Base-by-base conservation (phyloP, 495 filamentous ascomycete species). In the Paragyromitra xinjiangensis region DNA sequence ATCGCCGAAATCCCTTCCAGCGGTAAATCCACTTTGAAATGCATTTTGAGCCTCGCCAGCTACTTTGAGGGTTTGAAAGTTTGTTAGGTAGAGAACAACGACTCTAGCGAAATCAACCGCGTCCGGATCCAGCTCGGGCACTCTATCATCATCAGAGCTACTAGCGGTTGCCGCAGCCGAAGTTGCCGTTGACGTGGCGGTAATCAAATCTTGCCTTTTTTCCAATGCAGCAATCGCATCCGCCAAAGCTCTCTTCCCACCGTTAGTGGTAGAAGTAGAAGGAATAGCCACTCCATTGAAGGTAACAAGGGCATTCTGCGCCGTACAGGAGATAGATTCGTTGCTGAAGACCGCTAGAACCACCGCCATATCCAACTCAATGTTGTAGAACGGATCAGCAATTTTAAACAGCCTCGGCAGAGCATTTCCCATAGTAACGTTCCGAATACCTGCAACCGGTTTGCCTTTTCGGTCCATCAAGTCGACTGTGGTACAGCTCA, bases 291-390 rank as follows among this genome's bases (percentile, higher is more conserved):
- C 75, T 3, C 90, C 89, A 68, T 90, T 87, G 79, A 99, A 96
- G 0, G 92, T 91, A 7, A 98, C 90, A 24, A 99, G 88, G 0
- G 92, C 90, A 75, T 98, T 98, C 84, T 97, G 90, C 0, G 90
- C 88, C 1, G 87, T 89, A 83, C 95, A 99, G 61, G 90, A 90
- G 42, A 96, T 85, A 71, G 90, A 90, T 44, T 86, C 89, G 51
- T 87, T 84, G 80, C 90, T 93, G 83, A 99, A 94, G 61, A 93
- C 87, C 0, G 90, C 88, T 73, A 97, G 86, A 76, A 98, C 86
- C 7, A 86, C 85, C 4, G 87, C 85, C 7, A 86, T 84, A 73
- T 90, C 87, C 3, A 99, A 88, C 1, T 90, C 87, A 63, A 99
- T 90, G 44, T 89, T 91, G 82, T 92, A 99, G 68, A 93, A 91